These are phyloP conservation scores for Cyberlindnera amylophila DNA, from an alignment of 805 yeast species.

Conservation along the genomic window DNA sequence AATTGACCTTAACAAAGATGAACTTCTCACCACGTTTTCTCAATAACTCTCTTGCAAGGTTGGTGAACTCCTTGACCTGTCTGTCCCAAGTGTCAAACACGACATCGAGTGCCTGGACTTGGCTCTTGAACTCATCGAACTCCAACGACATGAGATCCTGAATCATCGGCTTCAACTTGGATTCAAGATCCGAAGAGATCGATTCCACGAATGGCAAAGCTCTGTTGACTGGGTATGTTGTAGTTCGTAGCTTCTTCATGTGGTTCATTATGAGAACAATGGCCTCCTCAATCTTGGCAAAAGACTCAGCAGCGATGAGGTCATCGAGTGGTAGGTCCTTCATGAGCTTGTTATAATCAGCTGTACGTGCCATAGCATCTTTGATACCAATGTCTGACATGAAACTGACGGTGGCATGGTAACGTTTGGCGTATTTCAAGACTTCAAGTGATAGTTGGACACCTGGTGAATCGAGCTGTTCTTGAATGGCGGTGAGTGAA, in stretches of 20 bases:
- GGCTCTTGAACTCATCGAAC: slow-evolving; percentile 36
- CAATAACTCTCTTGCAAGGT: slow-evolving; percentile 67
- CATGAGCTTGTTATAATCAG: slow-evolving; percentile 57
- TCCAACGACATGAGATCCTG: slow-evolving; percentile 43
- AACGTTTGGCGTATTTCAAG: slow-evolving; percentile 67
- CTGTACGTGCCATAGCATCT: slow-evolving; percentile 48
- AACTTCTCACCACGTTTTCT: slow-evolving; percentile 72
- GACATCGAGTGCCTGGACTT: slow-evolving; percentile 29
- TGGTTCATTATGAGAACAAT: slow-evolving; percentile 52
- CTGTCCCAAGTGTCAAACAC: slow-evolving; percentile 54
- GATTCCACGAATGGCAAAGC: slow-evolving; percentile 65
- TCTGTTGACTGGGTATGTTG: slow-evolving; percentile 60
- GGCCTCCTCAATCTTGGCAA: slow-evolving; percentile 43
- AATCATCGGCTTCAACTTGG: slow-evolving; percentile 39
- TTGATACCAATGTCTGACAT: slow-evolving; percentile 66
- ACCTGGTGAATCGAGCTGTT: slow-evolving; percentile 53
- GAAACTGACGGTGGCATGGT: slow-evolving; percentile 73
- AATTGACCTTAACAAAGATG: slow-evolving; percentile 57
- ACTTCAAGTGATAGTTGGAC: slow-evolving; percentile 56
- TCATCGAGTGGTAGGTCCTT: slow-evolving; percentile 68
- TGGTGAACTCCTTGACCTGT: slow-evolving; percentile 57
- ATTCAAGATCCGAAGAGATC: slow-evolving; percentile 53
- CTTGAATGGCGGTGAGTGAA: slow-evolving; percentile 50
- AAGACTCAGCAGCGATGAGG: slow-evolving; percentile 42
- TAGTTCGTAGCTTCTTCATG: slow-evolving; percentile 56